A percentile compares a stretch with the other conserved stretches of the same genome.
phyloP scores from a whole-genome alignment of 1,284 basidiomycete species.

The Marasmius fiardii region DNA sequence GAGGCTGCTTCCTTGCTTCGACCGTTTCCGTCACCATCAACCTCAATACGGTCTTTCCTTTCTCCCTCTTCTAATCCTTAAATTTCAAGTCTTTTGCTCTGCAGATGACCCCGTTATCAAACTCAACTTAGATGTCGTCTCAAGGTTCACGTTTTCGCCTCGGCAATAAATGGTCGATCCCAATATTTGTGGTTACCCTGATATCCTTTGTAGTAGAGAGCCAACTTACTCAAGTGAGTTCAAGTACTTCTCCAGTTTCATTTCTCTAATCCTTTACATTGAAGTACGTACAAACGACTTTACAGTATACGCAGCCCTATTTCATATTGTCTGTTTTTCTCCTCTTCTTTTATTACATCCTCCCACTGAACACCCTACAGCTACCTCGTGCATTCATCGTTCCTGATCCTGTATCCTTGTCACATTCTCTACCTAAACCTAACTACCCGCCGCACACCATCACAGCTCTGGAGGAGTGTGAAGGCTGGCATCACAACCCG shows the following conservation, averaged over 20 bases:
- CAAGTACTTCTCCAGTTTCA: neutral
- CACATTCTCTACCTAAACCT: conserved; percentile 61
- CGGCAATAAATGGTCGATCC: conserved; percentile 39
- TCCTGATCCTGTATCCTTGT: conserved; percentile 66
- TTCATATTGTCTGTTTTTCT: conserved; percentile 62
- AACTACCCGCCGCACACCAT: conserved; percentile 42
- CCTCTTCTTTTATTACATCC: neutral
- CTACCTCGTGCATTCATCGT: conserved; percentile 73
- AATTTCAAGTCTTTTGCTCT: neutral
- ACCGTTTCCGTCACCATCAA: neutral
- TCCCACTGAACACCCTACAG: conserved; percentile 33
- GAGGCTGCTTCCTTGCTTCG: neutral
- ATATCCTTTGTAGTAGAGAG: conserved; percentile 68
- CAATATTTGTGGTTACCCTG: conserved; percentile 50
- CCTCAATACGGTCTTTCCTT: too few species aligned
- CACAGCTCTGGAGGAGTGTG: conserved; percentile 48
- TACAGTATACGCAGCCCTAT: conserved; percentile 73
- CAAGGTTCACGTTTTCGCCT: conserved; percentile 14
- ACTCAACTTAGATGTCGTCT: conserved; percentile 5
- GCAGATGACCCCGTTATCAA: neutral
- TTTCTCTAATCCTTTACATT: conserved; percentile 6
- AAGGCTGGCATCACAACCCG: conserved; percentile 50
- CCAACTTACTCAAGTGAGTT: conserved; percentile 64
- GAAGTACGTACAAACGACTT: conserved; percentile 67
- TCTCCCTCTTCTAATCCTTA: neutral